phyloP scores from a whole-genome alignment of 2,329 filamentous ascomycete species.

The Talaromyces rugulosus region DNA sequence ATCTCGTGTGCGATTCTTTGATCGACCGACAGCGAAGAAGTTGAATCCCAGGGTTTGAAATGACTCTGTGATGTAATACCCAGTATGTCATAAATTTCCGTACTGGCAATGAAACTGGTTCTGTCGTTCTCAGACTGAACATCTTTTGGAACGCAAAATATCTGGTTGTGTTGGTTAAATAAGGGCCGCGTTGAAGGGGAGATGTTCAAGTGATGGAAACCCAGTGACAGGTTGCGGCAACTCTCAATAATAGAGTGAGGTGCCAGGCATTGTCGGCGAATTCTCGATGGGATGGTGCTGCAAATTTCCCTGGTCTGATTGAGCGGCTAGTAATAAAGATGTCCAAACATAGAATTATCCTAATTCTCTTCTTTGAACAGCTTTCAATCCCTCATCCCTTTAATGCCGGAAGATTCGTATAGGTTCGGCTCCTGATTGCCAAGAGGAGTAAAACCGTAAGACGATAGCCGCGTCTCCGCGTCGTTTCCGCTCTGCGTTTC shows the following conservation, averaged over 20 bases:
- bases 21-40: background rate
- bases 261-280: background rate
- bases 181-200: background rate
- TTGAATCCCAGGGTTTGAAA: background rate
- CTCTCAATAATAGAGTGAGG: background rate
- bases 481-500: constrained; percentile 32
- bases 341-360: background rate
- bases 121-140: background rate
- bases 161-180: background rate
- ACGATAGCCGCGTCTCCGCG: constrained; percentile 21
- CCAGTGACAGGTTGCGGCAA: background rate
- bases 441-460: constrained; percentile 7
- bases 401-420: background rate
- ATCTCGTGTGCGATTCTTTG: background rate
- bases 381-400: background rate
- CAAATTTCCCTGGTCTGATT: background rate
- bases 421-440: background rate
- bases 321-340: background rate
- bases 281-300: background rate
- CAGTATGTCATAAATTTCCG: background rate
- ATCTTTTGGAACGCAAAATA: background rate
- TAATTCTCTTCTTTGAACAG: background rate
- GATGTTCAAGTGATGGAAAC: background rate
- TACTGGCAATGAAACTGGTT: background rate
- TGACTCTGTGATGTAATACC: background rate